Percentiles rank a stretch among this genome's conserved stretches.
Conservation (phyloP, 2,329 filamentous ascomycete genomes). For the Xylaria digitata region DNA sequence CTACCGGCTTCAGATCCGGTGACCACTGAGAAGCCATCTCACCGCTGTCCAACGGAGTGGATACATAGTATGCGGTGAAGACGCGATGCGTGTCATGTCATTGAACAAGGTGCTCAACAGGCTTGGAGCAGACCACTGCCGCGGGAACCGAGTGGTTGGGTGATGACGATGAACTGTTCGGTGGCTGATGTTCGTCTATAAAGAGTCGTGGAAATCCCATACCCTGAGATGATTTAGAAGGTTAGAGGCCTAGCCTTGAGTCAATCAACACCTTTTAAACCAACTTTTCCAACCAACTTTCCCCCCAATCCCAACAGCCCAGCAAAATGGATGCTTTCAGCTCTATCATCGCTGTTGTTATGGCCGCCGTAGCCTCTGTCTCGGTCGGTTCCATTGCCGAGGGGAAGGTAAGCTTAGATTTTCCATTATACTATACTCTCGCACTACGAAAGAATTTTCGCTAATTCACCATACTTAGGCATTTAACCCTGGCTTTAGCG, state of each 20-base stretch:
- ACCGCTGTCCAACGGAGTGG: slow-evolving; percentile 24
- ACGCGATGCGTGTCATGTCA: slow-evolving; percentile 18
- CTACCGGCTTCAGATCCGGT: slow-evolving; percentile 7
- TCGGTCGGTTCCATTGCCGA: slow-evolving; percentile 35
- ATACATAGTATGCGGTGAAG: slow-evolving; percentile 33
- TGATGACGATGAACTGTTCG: slow-evolving; percentile 16
- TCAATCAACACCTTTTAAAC: slow-evolving; percentile 32
- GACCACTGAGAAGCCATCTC: slow-evolving; percentile 20
- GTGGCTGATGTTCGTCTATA: slow-evolving; percentile 25
- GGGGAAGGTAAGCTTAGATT: slow-evolving; percentile 36
- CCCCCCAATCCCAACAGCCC: slow-evolving; percentile 24
- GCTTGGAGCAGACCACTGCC: not conserved
- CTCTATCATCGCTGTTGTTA: slow-evolving; percentile 37
- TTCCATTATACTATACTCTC: not conserved
- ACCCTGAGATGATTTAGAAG: slow-evolving; percentile 27
- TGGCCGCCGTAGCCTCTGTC: slow-evolving; percentile 36
- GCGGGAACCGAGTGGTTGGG: slow-evolving; percentile 9
- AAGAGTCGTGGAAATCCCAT: slow-evolving; percentile 35
- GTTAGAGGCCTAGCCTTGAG: slow-evolving; percentile 39
- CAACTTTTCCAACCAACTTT: slow-evolving; percentile 28
- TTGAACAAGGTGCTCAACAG: not conserved
- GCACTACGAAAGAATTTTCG: not conserved
- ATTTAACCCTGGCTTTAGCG: slow-evolving; percentile 31
- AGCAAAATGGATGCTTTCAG: slow-evolving; percentile 39
- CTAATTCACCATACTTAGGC: slow-evolving; percentile 21